phyloP scores from a whole-genome alignment of 306 rosid genomes.

The Vigna hirtella region DNA sequence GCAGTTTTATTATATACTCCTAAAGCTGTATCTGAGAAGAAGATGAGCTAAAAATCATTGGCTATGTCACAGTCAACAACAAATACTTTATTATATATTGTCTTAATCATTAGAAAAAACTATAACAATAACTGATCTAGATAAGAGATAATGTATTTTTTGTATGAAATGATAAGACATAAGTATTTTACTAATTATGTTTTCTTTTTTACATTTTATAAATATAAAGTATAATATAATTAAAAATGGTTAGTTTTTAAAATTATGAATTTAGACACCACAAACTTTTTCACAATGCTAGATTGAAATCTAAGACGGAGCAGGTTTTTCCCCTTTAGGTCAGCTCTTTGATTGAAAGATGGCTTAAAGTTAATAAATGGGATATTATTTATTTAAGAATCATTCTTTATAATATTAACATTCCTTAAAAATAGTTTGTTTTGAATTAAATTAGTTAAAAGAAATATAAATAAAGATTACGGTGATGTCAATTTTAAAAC shows the following conservation, averaged over 20 bases:
- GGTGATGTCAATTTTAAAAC: too few species aligned
- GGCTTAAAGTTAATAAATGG: too few species aligned
- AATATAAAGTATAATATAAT: not conserved
- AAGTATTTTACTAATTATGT: not conserved
- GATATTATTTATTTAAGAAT: too few species aligned
- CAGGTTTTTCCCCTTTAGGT: too few species aligned
- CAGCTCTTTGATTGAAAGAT: too few species aligned
- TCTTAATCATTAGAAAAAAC: slow-evolving; percentile 28
- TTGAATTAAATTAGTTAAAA: too few species aligned
- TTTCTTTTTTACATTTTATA: not conserved
- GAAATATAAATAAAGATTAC: too few species aligned
- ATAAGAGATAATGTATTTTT: slow-evolving; percentile 17
- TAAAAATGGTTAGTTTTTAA: not conserved
- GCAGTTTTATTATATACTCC: not conserved
- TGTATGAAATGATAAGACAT: not conserved
- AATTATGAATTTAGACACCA: too few species aligned
- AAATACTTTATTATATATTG: slow-evolving; percentile 16
- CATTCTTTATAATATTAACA: too few species aligned
- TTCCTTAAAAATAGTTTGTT: too few species aligned
- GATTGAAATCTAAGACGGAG: too few species aligned
- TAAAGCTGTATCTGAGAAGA: slow-evolving; percentile 43
- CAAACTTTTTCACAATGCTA: too few species aligned
- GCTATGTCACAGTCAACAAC: slow-evolving; percentile 27
- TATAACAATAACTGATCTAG: slow-evolving; percentile 20
- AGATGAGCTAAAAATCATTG: slow-evolving; percentile 26